Evolutionary conservation across 306 rosid genomes (phyloP).

Genomic region (Cicer yamashitae): DNA sequence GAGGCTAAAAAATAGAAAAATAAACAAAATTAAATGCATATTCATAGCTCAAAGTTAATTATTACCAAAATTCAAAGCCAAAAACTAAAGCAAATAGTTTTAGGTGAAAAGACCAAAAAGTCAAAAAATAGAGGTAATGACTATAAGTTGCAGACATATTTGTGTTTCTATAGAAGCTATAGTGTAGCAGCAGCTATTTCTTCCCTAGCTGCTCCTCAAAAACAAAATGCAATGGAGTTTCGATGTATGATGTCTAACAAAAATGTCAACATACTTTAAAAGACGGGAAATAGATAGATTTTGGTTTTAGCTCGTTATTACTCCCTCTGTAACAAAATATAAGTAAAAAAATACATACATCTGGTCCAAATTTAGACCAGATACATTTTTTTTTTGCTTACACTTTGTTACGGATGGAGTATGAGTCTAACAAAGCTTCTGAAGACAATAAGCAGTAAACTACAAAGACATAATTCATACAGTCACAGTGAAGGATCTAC

Average conservation of each 20-base stretch:
- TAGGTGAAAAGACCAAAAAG: neutral
- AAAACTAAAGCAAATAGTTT: neutral
- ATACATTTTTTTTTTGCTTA: no score
- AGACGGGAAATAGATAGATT: neutral
- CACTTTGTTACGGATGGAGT: no score
- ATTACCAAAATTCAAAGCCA: neutral
- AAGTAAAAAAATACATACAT: no score
- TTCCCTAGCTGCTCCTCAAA: neutral
- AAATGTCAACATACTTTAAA: neutral
- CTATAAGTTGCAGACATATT: constrained; percentile 10
- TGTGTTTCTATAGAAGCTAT: neutral
- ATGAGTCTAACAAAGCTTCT: constrained; percentile 38
- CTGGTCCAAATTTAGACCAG: no score
- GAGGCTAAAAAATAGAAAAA: neutral
- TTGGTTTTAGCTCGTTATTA: constrained; percentile 7
- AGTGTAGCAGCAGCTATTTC: neutral
- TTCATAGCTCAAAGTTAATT: neutral
- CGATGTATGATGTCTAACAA: constrained; percentile 1
- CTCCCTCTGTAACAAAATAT: no score
- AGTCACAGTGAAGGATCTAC: constrained; percentile 19
- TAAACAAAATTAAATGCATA: neutral
- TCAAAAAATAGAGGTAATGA: neutral
- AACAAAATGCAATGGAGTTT: neutral
- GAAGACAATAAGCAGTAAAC: constrained; percentile 20
- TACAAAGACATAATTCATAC: constrained; percentile 27